Conservation (phyloP, 164 flowering plant genomes). For the Chimonanthus salicifolius region DNA sequence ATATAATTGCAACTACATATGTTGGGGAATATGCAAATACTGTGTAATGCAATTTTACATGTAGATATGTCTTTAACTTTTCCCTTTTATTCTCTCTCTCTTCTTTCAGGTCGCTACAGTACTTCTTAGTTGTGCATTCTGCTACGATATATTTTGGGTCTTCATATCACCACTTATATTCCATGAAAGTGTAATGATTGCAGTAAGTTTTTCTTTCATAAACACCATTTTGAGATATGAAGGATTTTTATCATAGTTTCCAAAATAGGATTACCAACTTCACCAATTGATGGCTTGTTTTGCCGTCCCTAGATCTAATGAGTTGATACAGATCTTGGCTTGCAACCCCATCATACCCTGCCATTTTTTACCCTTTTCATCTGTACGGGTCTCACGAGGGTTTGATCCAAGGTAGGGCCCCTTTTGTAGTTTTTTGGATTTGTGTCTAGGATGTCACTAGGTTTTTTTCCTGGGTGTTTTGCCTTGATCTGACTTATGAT, state of each 20-base stretch:
- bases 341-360: not conserved
- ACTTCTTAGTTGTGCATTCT: constrained; percentile 84
- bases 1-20: not conserved
- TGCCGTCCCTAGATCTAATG: too few species aligned
- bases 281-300: too few species aligned
- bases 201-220: constrained; percentile 1
- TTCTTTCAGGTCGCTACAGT: constrained; percentile 76
- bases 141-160: constrained; percentile 98
- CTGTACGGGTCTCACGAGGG: not conserved
- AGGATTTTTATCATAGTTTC: not conserved
- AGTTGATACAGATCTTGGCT: too few species aligned
- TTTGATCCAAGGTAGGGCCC: too few species aligned
- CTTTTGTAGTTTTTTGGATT: too few species aligned
- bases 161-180: constrained; percentile 79
- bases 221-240: not conserved
- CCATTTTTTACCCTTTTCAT: not conserved
- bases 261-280: too few species aligned
- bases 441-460: too few species aligned
- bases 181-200: constrained; percentile 82
- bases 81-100: not conserved
- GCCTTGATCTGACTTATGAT: too few species aligned
- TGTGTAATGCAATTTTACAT: not conserved
- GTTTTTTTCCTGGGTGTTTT: too few species aligned
- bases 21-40: not conserved
- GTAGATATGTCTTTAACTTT: not conserved